Percentiles rank a stretch among this genome's conserved stretches.
These are phyloP conservation scores for Bryoglossum gracile DNA, from an alignment of 495 filamentous ascomycete genomes.

Conservation along the genomic window DNA sequence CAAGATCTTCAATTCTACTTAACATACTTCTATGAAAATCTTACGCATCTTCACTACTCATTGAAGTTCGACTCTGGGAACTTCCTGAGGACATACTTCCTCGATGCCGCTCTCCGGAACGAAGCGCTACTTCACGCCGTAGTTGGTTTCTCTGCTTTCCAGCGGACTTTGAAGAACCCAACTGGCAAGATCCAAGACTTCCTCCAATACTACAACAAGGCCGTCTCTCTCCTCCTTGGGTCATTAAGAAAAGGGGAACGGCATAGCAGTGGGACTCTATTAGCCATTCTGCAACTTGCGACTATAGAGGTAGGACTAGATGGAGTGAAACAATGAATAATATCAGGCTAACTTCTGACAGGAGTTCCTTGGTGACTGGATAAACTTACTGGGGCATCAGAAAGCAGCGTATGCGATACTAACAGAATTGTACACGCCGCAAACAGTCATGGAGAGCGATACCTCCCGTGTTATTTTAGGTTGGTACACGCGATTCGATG, in stretches of 20 bases:
- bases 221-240: constrained; percentile 65
- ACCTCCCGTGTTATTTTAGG: constrained; percentile 62
- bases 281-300: constrained; percentile 87
- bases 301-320: constrained; percentile 71
- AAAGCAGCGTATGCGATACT: constrained; percentile 81
- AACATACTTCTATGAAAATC: constrained; percentile 63
- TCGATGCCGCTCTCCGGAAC: constrained; percentile 65
- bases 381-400: constrained; percentile 86
- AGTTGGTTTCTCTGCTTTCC: constrained; percentile 87
- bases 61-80: constrained; percentile 56
- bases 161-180: constrained; percentile 60
- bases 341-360: constrained; percentile 29
- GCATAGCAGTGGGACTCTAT: constrained; percentile 65
- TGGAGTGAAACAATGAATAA: not conserved
- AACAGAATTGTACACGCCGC: constrained; percentile 66
- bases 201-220: constrained; percentile 82
- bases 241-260: constrained; percentile 62
- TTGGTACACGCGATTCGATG: constrained; percentile 89
- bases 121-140: constrained; percentile 84
- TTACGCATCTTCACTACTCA: constrained; percentile 76
- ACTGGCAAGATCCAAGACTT: constrained; percentile 72
- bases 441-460: constrained; percentile 63
- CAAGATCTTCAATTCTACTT: constrained; percentile 73
- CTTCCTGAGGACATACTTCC: constrained; percentile 65
- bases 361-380: constrained; percentile 94